Base-by-base conservation (phyloP, 2,329 filamentous ascomycete species). In the Phaeosphaeriaceae sp. region DNA sequence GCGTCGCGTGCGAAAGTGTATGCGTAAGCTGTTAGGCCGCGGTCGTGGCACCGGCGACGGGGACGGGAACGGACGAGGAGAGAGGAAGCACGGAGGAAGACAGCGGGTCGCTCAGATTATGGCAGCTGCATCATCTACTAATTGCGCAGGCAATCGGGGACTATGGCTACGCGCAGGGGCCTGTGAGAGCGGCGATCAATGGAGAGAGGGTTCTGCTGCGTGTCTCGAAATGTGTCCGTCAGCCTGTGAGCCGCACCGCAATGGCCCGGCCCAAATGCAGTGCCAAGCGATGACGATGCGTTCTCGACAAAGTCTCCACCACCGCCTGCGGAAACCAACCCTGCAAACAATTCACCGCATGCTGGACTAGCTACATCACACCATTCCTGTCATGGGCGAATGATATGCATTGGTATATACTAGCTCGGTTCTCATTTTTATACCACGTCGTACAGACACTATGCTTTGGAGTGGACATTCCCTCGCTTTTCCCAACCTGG, bases 21-120 rank as follows among this genome's bases (percentile, higher is more conserved):
- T 44, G 40, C 33, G 51, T 17, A 21, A 50, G 25, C n/a, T 25
- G 53, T 22, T 11, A 24, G 21, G 53, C 10, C 48, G 10, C 44
- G 36, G 46, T 24, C 24, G 50, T 48, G 15, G 40, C n/a, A 17
- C 15, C 40, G 24, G 21, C 15, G 24, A 6, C 15, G 24, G 36
- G 5, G 36, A n/a, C 21, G 20, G 33, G n/a, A n/a, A 48, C 36
- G 50, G 22, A 41, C 19, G 50, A 10, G 15, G 49, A 33, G 42
- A 33, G 3, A n/a, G n/a, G 48, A 52, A 53, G 46, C 52, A 52
- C 31, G 48, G 36, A 17, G 44, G 19, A 22, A 25, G 44, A 48
- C 20, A 36, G 19, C 48, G 60, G 24, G 41, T 48, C 50, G 60
- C 53, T 49, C 49, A 53, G 49, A 41, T 53, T 58, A 62, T 20